Conservation (phyloP, 2,329 filamentous ascomycete species). For the Pyrenochaeta sp. region DNA sequence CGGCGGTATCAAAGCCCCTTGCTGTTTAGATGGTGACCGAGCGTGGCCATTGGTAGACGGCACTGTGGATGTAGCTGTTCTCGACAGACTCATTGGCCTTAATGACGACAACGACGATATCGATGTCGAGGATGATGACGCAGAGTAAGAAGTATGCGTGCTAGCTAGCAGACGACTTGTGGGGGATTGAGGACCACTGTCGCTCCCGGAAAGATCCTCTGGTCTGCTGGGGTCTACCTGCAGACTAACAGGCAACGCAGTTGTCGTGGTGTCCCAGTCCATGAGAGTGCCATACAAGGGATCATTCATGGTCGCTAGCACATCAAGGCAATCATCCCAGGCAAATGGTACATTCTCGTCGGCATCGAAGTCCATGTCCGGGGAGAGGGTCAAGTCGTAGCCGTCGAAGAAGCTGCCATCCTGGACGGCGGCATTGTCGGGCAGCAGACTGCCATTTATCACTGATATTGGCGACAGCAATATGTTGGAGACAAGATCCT, state of each 20-base stretch:
- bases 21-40: no score
- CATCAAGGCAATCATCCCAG: constrained; percentile 9
- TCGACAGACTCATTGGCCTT: neutral
- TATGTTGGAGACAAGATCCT: constrained; percentile 2
- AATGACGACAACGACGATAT: constrained; percentile 3
- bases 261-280: constrained; percentile 6
- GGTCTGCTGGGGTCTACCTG: no score
- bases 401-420: no score
- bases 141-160: no score
- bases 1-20: no score
- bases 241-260: neutral
- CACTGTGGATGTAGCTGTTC: neutral
- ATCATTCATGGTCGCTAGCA: constrained; percentile 2
- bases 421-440: no score
- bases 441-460: no score
- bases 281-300: constrained; percentile 6
- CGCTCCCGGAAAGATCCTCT: neutral
- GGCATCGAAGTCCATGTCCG: constrained; percentile 1
- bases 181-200: constrained; percentile 1
- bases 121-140: neutral
- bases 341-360: constrained; percentile 2
- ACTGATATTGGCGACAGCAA: no score
- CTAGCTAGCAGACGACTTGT: constrained; percentile 4
- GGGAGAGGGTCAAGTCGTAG: no score
- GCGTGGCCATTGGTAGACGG: neutral